phyloP scores from a whole-genome alignment of 176 grass and related monocot genomes.

The Elaeis guineensis region DNA sequence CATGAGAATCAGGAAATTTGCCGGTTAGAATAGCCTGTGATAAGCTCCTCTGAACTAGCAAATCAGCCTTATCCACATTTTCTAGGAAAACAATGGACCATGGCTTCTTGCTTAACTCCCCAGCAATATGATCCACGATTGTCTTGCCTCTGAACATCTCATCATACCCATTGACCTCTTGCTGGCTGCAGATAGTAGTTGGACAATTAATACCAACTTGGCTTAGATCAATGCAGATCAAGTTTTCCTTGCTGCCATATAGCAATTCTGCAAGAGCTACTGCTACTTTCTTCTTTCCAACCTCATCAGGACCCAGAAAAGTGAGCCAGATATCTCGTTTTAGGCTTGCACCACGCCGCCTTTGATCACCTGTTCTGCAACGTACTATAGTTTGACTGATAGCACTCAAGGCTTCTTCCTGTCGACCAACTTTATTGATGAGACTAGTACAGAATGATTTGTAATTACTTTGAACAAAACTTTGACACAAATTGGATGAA shows the following conservation, averaged over 20 bases:
- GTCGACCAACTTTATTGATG: slow-evolving; percentile 63
- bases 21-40: slow-evolving; percentile 39
- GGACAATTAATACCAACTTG: slow-evolving; percentile 15
- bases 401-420: slow-evolving; percentile 68
- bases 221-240: slow-evolving; percentile 64
- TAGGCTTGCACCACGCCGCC: slow-evolving; percentile 28
- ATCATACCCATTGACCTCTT: slow-evolving; percentile 4
- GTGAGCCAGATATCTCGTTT: slow-evolving; percentile 78
- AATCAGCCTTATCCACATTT: slow-evolving; percentile 68
- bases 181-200: neutral
- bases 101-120: slow-evolving; percentile 59
- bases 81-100: slow-evolving; percentile 63
- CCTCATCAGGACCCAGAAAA: slow-evolving; percentile 63
- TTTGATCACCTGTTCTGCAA: slow-evolving; percentile 22
- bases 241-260: slow-evolving; percentile 46
- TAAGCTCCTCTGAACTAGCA: slow-evolving; percentile 45
- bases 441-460: slow-evolving; percentile 51
- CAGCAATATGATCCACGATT: slow-evolving; percentile 53
- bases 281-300: slow-evolving; percentile 53
- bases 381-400: slow-evolving; percentile 44
- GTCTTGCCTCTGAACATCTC: slow-evolving; percentile 58
- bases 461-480: slow-evolving; percentile 52
- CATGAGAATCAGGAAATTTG: slow-evolving; percentile 41
- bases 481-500: slow-evolving; percentile 27
- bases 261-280: slow-evolving; percentile 64